phyloP scores from a whole-genome alignment of 2,329 filamentous ascomycete genomes.

The Aschersonia sp. region DNA sequence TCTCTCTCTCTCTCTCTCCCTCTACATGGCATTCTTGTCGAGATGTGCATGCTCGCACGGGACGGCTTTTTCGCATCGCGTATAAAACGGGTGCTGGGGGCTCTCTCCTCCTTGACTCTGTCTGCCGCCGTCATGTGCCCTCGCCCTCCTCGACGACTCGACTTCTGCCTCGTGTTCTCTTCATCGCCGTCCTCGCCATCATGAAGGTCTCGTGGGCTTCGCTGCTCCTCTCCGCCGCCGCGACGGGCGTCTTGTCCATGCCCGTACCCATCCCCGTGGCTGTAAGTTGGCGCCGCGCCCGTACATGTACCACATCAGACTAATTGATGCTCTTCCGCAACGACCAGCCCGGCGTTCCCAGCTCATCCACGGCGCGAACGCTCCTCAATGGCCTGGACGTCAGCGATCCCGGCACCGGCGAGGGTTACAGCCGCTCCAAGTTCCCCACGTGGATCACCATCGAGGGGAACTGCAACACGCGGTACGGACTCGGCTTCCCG shows the following conservation, averaged over 20 bases:
- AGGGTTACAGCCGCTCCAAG: conserved; percentile 47
- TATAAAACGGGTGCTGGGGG: too few species aligned
- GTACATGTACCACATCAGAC: not conserved
- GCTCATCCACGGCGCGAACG: conserved; percentile 37
- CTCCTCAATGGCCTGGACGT: conserved; percentile 47
- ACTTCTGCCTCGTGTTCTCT: not conserved
- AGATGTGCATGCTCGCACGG: too few species aligned
- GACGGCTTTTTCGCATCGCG: too few species aligned
- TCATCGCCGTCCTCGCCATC: not conserved
- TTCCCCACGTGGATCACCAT: conserved; percentile 62
- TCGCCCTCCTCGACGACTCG: too few species aligned
- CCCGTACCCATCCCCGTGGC: not conserved
- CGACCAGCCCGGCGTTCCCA: conserved; percentile 46
- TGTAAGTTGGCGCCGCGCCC: not conserved
- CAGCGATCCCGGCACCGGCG: conserved; percentile 34
- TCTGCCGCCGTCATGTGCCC: too few species aligned
- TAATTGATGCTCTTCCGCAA: not conserved
- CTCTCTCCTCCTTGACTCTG: too few species aligned
- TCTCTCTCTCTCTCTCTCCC: too few species aligned
- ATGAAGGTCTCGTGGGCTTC: not conserved
- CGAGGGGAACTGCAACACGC: conserved; percentile 54
- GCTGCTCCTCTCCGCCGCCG: not conserved
- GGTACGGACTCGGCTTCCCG: conserved; percentile 17
- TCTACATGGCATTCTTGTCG: too few species aligned
- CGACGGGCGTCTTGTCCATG: not conserved